These are phyloP conservation scores for Lactuca saligna DNA, from an alignment of 129 eudicot genomes.

Conservation along the genomic window DNA sequence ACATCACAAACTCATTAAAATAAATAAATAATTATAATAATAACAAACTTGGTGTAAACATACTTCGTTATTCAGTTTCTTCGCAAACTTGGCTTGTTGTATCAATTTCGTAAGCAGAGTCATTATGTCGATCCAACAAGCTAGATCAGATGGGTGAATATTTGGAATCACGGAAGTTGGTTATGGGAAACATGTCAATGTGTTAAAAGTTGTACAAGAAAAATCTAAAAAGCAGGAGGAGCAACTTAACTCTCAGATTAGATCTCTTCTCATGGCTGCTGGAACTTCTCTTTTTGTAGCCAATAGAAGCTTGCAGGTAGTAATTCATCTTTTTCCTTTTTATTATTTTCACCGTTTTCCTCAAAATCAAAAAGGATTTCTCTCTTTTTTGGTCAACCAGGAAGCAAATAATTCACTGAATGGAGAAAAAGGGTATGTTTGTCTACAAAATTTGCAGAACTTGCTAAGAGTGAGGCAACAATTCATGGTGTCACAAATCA, in stretches of 20 bases:
- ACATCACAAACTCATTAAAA: conserved; percentile 10
- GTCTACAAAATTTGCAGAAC: conserved; percentile 54
- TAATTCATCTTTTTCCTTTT: neutral
- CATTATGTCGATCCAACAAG: conserved; percentile 63
- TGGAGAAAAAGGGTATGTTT: conserved; percentile 75
- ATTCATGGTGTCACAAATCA: conserved; percentile 79
- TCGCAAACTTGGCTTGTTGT: too few relatives aligned
- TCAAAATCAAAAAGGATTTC: neutral
- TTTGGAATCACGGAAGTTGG: conserved; percentile 68
- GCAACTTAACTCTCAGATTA: conserved; percentile 70
- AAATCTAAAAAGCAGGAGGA: conserved; percentile 84
- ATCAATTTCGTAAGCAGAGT: too few relatives aligned
- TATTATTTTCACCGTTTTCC: neutral
- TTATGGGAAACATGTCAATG: conserved; percentile 88
- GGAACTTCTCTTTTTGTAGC: conserved; percentile 86
- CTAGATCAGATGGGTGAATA: conserved; percentile 82
- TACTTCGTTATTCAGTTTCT: conserved; percentile 78
- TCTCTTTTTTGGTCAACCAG: conserved; percentile 29
- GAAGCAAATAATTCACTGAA: conserved; percentile 65
- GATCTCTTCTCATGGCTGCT: conserved; percentile 74
- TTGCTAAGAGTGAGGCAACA: conserved; percentile 79
- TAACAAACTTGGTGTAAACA: conserved; percentile 29
- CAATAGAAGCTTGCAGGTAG: conserved; percentile 68
- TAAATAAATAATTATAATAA: neutral
- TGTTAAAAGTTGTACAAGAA: conserved; percentile 77